phyloP scores from a whole-genome alignment of 148 eudicot genomes.

The Cornus controversa region DNA sequence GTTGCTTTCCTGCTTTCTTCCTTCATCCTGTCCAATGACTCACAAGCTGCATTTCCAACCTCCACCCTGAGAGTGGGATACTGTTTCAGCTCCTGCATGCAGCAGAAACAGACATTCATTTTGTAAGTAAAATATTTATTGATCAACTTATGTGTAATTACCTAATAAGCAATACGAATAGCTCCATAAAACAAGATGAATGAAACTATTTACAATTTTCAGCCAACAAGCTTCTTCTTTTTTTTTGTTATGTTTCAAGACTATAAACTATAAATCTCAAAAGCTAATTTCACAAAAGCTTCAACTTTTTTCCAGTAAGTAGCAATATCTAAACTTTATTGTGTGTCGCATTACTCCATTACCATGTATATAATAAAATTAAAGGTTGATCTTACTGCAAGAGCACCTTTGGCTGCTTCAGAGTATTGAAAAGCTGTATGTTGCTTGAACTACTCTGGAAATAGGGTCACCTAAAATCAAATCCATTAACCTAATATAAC shows the following conservation, averaged over 20 bases:
- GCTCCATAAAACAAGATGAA: background rate
- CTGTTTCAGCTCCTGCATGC: slow-evolving; percentile 27
- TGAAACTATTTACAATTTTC: background rate
- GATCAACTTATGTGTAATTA: background rate
- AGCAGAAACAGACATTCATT: background rate
- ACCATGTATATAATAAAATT: background rate
- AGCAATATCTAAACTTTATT: background rate
- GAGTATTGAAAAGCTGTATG: too few relatives aligned
- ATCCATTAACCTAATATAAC: background rate
- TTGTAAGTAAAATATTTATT: background rate
- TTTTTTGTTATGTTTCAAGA: background rate
- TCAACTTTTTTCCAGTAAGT: background rate
- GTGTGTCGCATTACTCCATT: background rate
- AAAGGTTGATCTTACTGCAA: too few relatives aligned
- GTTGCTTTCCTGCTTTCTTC: slow-evolving; percentile 29
- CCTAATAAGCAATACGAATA: background rate
- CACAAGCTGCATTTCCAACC: slow-evolving; percentile 22
- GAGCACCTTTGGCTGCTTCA: too few relatives aligned
- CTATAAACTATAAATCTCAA: background rate
- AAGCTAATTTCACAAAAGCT: background rate
- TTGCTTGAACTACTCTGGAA: too few relatives aligned
- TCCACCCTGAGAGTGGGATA: slow-evolving; percentile 25
- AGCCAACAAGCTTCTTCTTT: too few relatives aligned
- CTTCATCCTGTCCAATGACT: slow-evolving; percentile 28
- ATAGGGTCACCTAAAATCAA: background rate